phyloP scores from a whole-genome alignment of 768 basidiomycete genomes.

The Gloeopeniophorella convolvens region DNA sequence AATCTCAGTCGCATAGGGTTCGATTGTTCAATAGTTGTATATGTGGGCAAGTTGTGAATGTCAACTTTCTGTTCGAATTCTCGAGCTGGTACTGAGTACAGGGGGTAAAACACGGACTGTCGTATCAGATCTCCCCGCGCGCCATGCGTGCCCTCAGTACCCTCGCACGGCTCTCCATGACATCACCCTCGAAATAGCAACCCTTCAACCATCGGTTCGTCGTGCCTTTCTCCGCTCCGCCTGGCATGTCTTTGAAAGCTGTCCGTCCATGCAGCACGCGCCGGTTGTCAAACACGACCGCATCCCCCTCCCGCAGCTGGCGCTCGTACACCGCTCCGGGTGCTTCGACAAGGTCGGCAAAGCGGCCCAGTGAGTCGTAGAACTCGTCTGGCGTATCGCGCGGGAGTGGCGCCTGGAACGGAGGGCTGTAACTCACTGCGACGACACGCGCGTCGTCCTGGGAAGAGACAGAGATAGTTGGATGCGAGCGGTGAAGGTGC shows the following conservation, averaged over 20 bases:
- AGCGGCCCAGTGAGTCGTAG: conserved; percentile 56
- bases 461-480: conserved; percentile 50
- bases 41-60: no score
- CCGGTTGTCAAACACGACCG: conserved; percentile 88
- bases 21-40: no score
- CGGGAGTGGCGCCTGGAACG: conserved; percentile 82
- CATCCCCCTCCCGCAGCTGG: conserved; percentile 74
- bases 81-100: no score
- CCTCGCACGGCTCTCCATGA: conserved; percentile 53
- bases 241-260: conserved; percentile 47
- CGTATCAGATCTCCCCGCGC: conserved; percentile 6
- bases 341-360: conserved; percentile 52
- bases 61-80: no score
- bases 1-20: no score
- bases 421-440: conserved; percentile 88
- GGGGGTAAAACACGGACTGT: no score
- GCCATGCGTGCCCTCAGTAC: conserved; percentile 32
- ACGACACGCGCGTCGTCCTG: conserved; percentile 33
- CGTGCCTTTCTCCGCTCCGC: conserved; percentile 29
- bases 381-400: conserved; percentile 47
- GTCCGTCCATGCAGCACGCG: conserved; percentile 83
- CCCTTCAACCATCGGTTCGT: conserved; percentile 88
- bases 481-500: conserved; percentile 65
- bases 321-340: conserved; percentile 49
- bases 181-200: conserved; percentile 67